Base-by-base conservation (phyloP, 2,329 filamentous ascomycete species). In the Penicillium psychrosexuale region DNA sequence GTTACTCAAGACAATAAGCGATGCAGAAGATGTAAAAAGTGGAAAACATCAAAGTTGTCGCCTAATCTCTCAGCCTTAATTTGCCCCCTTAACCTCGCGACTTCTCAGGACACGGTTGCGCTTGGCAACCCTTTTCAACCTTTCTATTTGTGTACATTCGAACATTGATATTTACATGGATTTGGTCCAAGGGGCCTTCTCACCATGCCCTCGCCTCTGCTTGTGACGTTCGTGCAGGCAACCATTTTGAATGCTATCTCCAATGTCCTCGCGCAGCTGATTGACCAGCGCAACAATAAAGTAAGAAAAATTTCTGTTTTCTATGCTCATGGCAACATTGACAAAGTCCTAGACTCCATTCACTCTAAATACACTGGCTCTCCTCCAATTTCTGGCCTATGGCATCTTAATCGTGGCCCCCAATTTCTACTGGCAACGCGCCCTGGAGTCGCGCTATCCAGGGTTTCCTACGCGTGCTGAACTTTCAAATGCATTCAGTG, bases 341-440 rank as follows among this genome's bases (percentile, higher is more conserved):
- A 63, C 44, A 31, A 27, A 5, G 1, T 42, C 1, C 5, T 28
- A 90, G 86, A 77, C 74, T 49, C 73, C 83, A 11, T 80, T 89
- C 49, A 72, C 77, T 24, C 77, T 95, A 63, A 83, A 91, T 72
- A 80, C 81, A 73, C 74, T 82, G 5, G 84, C 88, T 4, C 79
- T 96, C 40, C 75, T 91, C 62, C 89, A 91, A 69, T 96, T 95
- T 73, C 75, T 89, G 48, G 67, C 90, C 50, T 96, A 87, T 77
- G 83, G 86, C 61, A 68, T 89, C 33, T 69, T 96, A 56, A 87
- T 82, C 72, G 88, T 86, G 38, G 91, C 91, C 3, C 89, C 89
- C 42, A 97, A 97, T 74, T 90, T 91, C 68, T 69, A 90, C 65
- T 96, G 91, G 91, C 91, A 96, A 79, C 81, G 84, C 38, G 89